Evolutionary conservation across 306 rosid species (phyloP).

Genomic region (Fragaria iinumae): DNA sequence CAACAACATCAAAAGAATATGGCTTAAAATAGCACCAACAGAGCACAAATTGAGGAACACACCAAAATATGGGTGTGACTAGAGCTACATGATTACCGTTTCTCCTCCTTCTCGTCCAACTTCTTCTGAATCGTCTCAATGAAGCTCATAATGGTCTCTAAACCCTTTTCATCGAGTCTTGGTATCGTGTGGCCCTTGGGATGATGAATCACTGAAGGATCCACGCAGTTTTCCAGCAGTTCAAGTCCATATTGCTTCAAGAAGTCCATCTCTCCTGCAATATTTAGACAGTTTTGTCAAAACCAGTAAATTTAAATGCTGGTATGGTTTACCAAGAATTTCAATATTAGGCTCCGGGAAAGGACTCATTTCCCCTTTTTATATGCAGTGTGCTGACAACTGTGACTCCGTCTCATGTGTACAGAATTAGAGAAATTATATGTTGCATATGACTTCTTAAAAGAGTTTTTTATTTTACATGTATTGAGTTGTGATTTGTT

Average conservation of each 20-base stretch:
- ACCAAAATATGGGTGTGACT: neutral
- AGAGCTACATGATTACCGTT: neutral
- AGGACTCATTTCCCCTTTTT: no score
- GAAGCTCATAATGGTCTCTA: conserved; percentile 41
- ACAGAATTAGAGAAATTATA: neutral
- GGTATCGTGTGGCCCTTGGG: conserved; percentile 87
- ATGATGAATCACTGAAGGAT: conserved; percentile 64
- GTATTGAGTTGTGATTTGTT: no score
- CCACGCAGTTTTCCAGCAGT: conserved; percentile 46
- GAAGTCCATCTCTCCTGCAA: conserved; percentile 72
- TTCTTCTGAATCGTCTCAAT: conserved; percentile 46
- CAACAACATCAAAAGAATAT: neutral
- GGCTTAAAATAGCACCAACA: neutral
- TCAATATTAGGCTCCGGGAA: neutral
- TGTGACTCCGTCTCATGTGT: neutral
- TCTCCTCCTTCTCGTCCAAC: conserved; percentile 17
- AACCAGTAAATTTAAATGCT: neutral
- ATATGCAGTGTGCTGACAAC: neutral
- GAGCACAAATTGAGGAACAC: neutral
- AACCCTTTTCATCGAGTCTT: conserved; percentile 60
- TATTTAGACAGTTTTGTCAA: neutral
- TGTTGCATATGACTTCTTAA: neutral
- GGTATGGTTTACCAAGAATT: neutral
- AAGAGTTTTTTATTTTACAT: no score
- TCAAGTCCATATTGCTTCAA: conserved; percentile 55